Conservation (phyloP, 2,329 filamentous ascomycete species). For the Trichoderma sp. region DNA sequence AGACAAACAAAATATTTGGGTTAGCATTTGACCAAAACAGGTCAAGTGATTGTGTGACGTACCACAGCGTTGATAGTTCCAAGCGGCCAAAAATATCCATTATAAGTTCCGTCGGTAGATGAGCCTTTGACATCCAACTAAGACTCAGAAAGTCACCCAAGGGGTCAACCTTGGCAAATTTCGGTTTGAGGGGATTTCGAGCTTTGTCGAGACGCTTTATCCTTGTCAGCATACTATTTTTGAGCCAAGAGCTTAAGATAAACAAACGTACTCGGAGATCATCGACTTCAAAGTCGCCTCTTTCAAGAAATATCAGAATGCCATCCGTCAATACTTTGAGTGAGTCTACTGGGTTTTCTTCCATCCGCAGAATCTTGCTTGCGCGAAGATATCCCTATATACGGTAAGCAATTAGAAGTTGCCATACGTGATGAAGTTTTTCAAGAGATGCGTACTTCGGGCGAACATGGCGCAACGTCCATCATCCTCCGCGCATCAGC, state of each 20-base stretch:
- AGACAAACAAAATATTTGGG: no score
- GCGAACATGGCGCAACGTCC: conserved; percentile 39
- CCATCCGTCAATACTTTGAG: conserved; percentile 42
- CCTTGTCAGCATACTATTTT: neutral
- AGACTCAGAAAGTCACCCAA: conserved; percentile 23
- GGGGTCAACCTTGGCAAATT: conserved; percentile 36
- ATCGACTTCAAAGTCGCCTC: neutral
- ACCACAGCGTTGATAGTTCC: conserved; percentile 34
- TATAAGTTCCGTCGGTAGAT: conserved; percentile 37
- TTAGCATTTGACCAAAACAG: neutral
- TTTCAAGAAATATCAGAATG: conserved; percentile 33
- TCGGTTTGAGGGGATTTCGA: conserved; percentile 35
- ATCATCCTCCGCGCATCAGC: conserved; percentile 44
- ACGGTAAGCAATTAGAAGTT: conserved; percentile 7
- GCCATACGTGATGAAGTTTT: neutral
- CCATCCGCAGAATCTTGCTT: conserved; percentile 39
- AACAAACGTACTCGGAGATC: neutral
- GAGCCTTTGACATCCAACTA: neutral
- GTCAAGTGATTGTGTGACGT: conserved; percentile 2
- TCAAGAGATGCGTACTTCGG: conserved; percentile 34
- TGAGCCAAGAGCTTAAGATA: neutral
- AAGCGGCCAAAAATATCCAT: conserved; percentile 36
- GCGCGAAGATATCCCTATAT: conserved; percentile 42
- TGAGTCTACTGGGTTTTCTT: conserved; percentile 38
- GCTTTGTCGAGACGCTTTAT: conserved; percentile 35